Conservation (phyloP, 2,329 filamentous ascomycete genomes). For the Xylogone sp. region DNA sequence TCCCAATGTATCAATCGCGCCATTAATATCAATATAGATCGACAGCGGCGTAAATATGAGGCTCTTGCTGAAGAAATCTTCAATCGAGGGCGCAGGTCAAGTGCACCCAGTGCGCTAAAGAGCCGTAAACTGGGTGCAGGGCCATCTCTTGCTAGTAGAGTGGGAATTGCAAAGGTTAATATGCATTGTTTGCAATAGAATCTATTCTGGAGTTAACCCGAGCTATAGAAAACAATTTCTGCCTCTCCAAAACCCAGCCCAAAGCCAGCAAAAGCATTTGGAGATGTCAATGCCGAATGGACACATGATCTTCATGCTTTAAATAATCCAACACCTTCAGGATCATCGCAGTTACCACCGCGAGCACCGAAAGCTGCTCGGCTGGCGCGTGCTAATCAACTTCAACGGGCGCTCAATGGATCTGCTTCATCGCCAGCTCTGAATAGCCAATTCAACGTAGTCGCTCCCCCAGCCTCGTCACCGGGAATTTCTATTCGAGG, state of each 20-base stretch:
- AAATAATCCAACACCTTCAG: slow-evolving; percentile 36
- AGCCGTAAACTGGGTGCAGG: slow-evolving; percentile 38
- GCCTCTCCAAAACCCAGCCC: slow-evolving; percentile 23
- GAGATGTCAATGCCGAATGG: slow-evolving; percentile 65
- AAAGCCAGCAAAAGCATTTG: slow-evolving; percentile 28
- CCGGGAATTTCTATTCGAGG: slow-evolving; percentile 67
- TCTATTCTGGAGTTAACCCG: neutral
- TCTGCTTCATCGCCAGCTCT: slow-evolving; percentile 27
- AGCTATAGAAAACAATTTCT: slow-evolving; percentile 13
- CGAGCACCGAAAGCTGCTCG: slow-evolving; percentile 22
- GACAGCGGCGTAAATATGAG: slow-evolving; percentile 69
- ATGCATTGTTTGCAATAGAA: slow-evolving; percentile 2
- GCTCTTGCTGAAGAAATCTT: slow-evolving; percentile 71
- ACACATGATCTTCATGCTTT: slow-evolving; percentile 63
- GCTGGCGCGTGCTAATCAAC: slow-evolving; percentile 22
- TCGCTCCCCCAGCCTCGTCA: slow-evolving; percentile 30
- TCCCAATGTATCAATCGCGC: neutral
- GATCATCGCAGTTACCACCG: slow-evolving; percentile 35
- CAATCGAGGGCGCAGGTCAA: slow-evolving; percentile 54
- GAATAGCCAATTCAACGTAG: slow-evolving; percentile 28
- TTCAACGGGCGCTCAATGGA: slow-evolving; percentile 19
- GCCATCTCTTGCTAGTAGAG: slow-evolving; percentile 64
- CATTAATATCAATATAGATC: slow-evolving; percentile 27
- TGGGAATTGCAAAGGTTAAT: slow-evolving; percentile 67
- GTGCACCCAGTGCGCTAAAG: slow-evolving; percentile 46